These are phyloP conservation scores for thale cress (Arabidopsis thaliana) DNA, from an alignment of 345 rosid genomes.

Conservation along the genomic window DNA sequence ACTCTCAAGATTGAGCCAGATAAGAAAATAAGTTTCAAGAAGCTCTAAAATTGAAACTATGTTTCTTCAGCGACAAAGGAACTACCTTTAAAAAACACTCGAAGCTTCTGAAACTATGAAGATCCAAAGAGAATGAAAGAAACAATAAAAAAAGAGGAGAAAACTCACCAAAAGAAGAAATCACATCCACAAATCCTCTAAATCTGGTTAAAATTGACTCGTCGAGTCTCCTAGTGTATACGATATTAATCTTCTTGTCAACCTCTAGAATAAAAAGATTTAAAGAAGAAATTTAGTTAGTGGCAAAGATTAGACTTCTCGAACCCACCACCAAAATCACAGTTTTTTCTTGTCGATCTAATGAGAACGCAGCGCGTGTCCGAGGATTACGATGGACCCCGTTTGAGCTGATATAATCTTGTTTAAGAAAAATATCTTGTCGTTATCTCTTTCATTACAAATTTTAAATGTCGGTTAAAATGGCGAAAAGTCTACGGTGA, in stretches of 20 bases:
- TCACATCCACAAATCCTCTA: conserved; percentile 27
- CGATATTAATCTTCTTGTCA: conserved; percentile 38
- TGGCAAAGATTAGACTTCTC: conserved; percentile 34
- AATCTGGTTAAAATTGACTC: conserved; percentile 24
- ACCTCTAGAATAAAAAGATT: conserved; percentile 14
- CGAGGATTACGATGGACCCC: conserved; percentile 39
- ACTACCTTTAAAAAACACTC: conserved; percentile 29
- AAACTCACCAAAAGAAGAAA: conserved; percentile 31
- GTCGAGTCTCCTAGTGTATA: conserved; percentile 34
- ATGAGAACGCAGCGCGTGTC: conserved; percentile 41
- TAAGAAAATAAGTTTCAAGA: background rate
- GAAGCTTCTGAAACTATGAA: conserved; percentile 30
- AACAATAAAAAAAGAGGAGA: background rate
- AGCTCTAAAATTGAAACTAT: conserved; percentile 8
- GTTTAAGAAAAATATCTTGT: background rate
- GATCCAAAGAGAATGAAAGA: conserved; percentile 21
- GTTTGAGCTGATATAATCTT: background rate
- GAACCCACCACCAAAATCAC: conserved; percentile 41
- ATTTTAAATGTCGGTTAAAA: background rate
- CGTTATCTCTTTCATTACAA: background rate
- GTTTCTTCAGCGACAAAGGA: conserved; percentile 15
- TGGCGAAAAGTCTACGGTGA: conserved; percentile 27
- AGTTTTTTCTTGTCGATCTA: conserved; percentile 20
- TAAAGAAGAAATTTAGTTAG: background rate
- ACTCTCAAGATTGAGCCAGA: conserved; percentile 18